Percentiles rank a stretch among this genome's conserved stretches.
Evolutionary conservation across 495 filamentous ascomycete genomes (phyloP).

Genomic region (Trichoderma asperelloides): DNA sequence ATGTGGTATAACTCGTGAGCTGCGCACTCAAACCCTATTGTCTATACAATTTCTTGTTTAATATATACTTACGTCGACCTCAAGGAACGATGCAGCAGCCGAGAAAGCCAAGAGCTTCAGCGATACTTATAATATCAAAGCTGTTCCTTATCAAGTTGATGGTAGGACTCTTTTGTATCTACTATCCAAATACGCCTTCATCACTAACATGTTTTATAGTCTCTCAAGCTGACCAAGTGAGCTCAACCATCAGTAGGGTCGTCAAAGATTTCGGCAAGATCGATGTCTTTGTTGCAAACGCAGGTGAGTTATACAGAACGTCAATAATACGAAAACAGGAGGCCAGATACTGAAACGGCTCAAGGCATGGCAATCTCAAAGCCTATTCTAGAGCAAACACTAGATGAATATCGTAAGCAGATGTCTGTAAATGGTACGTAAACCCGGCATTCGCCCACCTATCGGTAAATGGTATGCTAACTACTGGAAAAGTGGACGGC

Average conservation of each 20-base stretch:
- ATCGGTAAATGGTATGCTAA: conserved; percentile 11
- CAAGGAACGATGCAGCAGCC: conserved; percentile 36
- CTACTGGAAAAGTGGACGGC: conserved; percentile 37
- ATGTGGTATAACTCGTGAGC: conserved; percentile 38
- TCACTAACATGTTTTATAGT: conserved; percentile 26
- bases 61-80: conserved; percentile 27
- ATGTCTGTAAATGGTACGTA: conserved; percentile 29
- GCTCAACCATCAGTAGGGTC: conserved; percentile 34
- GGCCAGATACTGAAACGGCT: neutral
- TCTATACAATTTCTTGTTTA: conserved; percentile 14
- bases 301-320: conserved; percentile 19
- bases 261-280: conserved; percentile 37
- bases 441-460: conserved; percentile 19
- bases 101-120: conserved; percentile 40
- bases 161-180: conserved; percentile 38
- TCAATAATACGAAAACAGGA: neutral
- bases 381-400: conserved; percentile 35
- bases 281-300: conserved; percentile 26
- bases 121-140: conserved; percentile 42
- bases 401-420: conserved; percentile 40
- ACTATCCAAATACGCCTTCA: neutral
- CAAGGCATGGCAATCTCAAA: conserved; percentile 44
- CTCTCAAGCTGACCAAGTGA: conserved; percentile 39
- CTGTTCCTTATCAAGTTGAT: conserved; percentile 50
- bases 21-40: conserved; percentile 5